phyloP scores from a whole-genome alignment of 179 eudicot genomes.

The Actinidia arguta region DNA sequence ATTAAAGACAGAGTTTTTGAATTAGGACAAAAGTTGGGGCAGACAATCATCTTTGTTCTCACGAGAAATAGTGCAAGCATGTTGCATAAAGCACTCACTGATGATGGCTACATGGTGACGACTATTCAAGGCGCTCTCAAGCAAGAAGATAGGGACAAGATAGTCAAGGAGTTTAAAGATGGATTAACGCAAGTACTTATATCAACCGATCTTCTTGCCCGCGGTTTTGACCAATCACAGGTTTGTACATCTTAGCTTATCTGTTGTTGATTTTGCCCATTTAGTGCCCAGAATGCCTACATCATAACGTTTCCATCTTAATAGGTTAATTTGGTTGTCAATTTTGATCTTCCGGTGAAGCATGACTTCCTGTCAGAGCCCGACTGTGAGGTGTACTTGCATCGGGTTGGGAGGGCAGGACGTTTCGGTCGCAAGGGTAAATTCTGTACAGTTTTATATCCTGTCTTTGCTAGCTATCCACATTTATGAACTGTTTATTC shows the following conservation, averaged over 20 bases:
- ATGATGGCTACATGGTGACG: conserved; percentile 81
- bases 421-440: conserved; percentile 96
- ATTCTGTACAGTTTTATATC: neutral
- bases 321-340: conserved; percentile 90
- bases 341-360: conserved; percentile 85
- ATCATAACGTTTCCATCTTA: neutral
- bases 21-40: conserved; percentile 82
- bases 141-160: conserved; percentile 85
- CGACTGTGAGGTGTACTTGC: conserved; percentile 93
- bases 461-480: neutral
- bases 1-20: conserved; percentile 80
- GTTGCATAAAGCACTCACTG: conserved; percentile 68
- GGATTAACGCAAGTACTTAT: conserved; percentile 90
- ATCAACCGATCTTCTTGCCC: conserved; percentile 89
- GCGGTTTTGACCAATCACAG: conserved; percentile 92
- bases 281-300: neutral
- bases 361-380: conserved; percentile 56
- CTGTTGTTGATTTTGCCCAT: neutral
- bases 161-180: conserved; percentile 86
- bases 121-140: conserved; percentile 86
- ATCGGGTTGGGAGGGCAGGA: conserved; percentile 95
- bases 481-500: too few relatives aligned
- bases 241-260: conserved; percentile 35
- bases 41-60: conserved; percentile 86
- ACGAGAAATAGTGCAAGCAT: conserved; percentile 63